Base-by-base conservation (phyloP, 2,329 filamentous ascomycete genomes). In the Tolypocladium inflatum region DNA sequence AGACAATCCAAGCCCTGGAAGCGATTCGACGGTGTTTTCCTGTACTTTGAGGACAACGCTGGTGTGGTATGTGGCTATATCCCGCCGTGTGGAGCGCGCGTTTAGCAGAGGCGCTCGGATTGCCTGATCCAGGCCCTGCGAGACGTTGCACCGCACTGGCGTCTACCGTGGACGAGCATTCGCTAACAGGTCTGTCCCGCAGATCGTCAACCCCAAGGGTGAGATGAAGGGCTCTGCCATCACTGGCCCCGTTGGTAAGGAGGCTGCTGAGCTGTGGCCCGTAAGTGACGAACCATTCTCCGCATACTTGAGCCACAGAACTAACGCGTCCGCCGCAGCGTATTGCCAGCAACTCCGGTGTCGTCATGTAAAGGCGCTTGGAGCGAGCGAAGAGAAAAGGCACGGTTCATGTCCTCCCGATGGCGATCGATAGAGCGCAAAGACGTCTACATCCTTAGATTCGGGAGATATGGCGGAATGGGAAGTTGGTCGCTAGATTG, bases 141-240 rank as follows among this genome's bases (percentile, higher is more conserved):
- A 21, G 30, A 37, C 48, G 48, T 51, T n/a, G 26, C 30, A 3
- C 30, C 17, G 23, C 45, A 33, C 9, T 26, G 45, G 26, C 17
- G 6, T 3, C 2, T 19, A 3, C n/a, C 48, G 4, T 15, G 48
- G 5, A 15, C 5, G 48, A 13, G 9, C 9, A 7, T 10, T 39
- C 6, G 67, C 77, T 80, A 67, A 81, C 69, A 26, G 0, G 21
- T 45, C 6, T 48, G 51, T 50, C 43, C 41, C 72, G 38, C 73
- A 94, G 90, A 99, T 99, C 74, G 94, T 99, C 85, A 99, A 99
- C 86, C 91, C 93, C 80, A 99, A 99, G 90, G 94, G 94, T 82
- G 94, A 99, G 84, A 99, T 99, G 94, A 99, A 99, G 89, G 94
- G 94, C 76, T 97, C 91, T 67, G 94, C 94, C 78, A 99, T 99